Evolutionary conservation across 2,329 filamentous ascomycete species (phyloP).

Genomic region (Cordyceps pruinosa): DNA sequence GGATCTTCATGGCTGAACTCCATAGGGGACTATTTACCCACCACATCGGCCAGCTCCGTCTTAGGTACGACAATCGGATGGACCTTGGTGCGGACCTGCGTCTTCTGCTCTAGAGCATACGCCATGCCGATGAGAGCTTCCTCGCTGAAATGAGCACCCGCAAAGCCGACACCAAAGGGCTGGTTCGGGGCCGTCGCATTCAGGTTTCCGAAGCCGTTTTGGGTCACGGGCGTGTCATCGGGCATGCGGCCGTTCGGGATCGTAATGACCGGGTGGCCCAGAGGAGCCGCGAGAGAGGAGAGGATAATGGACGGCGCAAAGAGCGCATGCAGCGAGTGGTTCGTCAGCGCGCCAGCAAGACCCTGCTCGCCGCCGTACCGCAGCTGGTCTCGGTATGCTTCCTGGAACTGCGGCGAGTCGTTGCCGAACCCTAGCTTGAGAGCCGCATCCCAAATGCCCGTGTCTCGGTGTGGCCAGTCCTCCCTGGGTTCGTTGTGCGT

Average conservation of each 20-base stretch:
- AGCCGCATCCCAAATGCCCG: slow-evolving; percentile 44
- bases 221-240: slow-evolving; percentile 36
- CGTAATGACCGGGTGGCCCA: slow-evolving; percentile 53
- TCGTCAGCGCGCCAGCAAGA: slow-evolving; percentile 48
- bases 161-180: slow-evolving; percentile 57
- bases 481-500: slow-evolving; percentile 45
- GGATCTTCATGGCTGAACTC: background rate
- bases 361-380: slow-evolving; percentile 50
- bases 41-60: slow-evolving; percentile 26
- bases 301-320: slow-evolving; percentile 43
- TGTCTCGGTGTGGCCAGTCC: slow-evolving; percentile 52
- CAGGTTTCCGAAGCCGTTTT: slow-evolving; percentile 41
- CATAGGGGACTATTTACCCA: too few species aligned
- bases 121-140: slow-evolving; percentile 55
- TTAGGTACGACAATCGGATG: slow-evolving; percentile 24
- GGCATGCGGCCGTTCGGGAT: slow-evolving; percentile 57
- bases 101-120: slow-evolving; percentile 62
- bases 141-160: slow-evolving; percentile 54
- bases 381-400: slow-evolving; percentile 44
- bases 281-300: slow-evolving; percentile 43
- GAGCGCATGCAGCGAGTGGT: slow-evolving; percentile 50
- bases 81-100: slow-evolving; percentile 21
- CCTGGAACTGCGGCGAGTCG: slow-evolving; percentile 49
- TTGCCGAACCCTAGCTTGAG: slow-evolving; percentile 49
- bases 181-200: slow-evolving; percentile 47